Percentiles rank a stretch among this genome's conserved stretches.
Evolutionary conservation across 495 filamentous ascomycete genomes (phyloP).

Genomic region (Hypoxylon rickii): DNA sequence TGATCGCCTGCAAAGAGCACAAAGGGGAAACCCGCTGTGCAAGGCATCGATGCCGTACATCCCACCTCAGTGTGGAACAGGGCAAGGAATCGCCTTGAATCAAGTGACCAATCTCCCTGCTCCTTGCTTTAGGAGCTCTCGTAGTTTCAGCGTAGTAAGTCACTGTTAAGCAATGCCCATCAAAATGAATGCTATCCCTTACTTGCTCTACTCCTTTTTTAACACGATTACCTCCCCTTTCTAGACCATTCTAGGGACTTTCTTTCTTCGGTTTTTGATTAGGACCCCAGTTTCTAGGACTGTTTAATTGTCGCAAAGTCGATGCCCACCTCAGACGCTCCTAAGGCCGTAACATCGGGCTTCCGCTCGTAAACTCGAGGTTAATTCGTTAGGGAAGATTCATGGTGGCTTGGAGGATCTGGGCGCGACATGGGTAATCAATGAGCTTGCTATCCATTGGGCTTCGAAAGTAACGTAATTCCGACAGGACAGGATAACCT

Average conservation of each 20-base stretch:
- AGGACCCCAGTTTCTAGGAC: neutral
- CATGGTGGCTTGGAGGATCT: conserved; percentile 8
- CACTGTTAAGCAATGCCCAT: neutral
- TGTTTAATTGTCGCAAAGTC: conserved; percentile 7
- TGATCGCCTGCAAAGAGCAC: too few species aligned
- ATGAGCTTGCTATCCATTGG: conserved; percentile 18
- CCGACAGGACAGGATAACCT: conserved; percentile 20
- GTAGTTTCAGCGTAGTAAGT: neutral
- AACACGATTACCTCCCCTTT: neutral
- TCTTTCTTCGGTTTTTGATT: conserved; percentile 4
- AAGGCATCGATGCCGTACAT: too few species aligned
- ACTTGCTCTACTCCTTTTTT: conserved; percentile 5
- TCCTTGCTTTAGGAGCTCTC: neutral
- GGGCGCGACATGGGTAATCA: conserved; percentile 11
- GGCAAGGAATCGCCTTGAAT: too few species aligned
- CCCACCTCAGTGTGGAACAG: too few species aligned
- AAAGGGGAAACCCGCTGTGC: too few species aligned
- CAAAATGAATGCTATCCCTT: conserved; percentile 14
- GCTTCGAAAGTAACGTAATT: conserved; percentile 11
- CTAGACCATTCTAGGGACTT: neutral
- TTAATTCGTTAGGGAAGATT: conserved; percentile 8
- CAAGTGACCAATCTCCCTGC: neutral
- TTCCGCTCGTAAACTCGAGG: neutral
- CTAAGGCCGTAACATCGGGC: conserved; percentile 22
- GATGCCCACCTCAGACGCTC: neutral